A percentile compares a stretch with the other conserved stretches of the same genome.
Evolutionary conservation across 768 basidiomycete species (phyloP).

Genomic region (Tylopilus rubrobrunneus): DNA sequence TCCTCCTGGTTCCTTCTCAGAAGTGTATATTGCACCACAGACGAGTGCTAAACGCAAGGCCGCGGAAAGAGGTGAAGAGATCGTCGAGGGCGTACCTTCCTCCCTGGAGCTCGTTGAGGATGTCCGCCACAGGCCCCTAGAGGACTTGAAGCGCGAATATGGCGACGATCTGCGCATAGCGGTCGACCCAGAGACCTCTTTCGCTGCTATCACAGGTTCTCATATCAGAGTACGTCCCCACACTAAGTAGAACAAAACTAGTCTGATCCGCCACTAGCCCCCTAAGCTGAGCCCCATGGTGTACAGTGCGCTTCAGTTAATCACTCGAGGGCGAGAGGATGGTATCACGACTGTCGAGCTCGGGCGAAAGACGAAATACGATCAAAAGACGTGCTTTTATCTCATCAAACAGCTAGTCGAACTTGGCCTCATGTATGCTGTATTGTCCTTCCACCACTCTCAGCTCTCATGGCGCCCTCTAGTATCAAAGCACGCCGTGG

Average conservation of each 20-base stretch:
- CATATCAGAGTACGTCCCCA: slow-evolving; percentile 65
- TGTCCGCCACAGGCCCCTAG: slow-evolving; percentile 50
- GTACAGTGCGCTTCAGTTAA: slow-evolving; percentile 77
- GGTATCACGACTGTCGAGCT: slow-evolving; percentile 79
- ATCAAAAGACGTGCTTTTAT: slow-evolving; percentile 89
- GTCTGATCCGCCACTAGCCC: slow-evolving; percentile 43
- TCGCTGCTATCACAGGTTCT: slow-evolving; percentile 78
- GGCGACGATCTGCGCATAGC: slow-evolving; percentile 69
- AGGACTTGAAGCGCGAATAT: slow-evolving; percentile 52
- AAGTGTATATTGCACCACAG: slow-evolving; percentile 80
- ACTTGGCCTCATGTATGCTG: slow-evolving; percentile 65
- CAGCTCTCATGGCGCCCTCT: slow-evolving; percentile 1
- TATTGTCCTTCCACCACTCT: neutral
- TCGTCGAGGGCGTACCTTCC: slow-evolving; percentile 39
- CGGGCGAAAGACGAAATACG: slow-evolving; percentile 74
- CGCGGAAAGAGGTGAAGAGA: slow-evolving; percentile 50
- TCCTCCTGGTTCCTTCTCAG: slow-evolving; percentile 53
- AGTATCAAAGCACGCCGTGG: slow-evolving; percentile 77
- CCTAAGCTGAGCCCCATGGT: slow-evolving; percentile 82
- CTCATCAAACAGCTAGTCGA: slow-evolving; percentile 73
- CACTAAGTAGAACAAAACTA: neutral
- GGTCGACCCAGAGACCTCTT: slow-evolving; percentile 68
- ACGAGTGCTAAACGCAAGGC: slow-evolving; percentile 63
- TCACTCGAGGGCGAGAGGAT: slow-evolving; percentile 74
- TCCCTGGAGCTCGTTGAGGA: slow-evolving; percentile 53